phyloP scores from a whole-genome alignment of 208 protist species.

The Acanthamoeba sp. region DNA sequence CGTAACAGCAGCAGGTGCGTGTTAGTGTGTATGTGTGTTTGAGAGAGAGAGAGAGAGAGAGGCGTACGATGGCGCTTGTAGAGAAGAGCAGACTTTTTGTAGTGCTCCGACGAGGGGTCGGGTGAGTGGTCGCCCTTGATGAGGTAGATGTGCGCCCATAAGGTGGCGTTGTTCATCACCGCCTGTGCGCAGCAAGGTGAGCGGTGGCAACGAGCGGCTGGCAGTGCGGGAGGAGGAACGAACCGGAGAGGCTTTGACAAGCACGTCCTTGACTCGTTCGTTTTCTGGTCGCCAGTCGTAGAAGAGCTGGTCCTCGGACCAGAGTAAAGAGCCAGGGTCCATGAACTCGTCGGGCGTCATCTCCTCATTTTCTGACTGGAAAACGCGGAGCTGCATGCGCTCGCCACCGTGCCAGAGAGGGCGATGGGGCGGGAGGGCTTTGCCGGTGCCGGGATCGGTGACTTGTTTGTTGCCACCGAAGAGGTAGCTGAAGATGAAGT shows the following conservation, averaged over 20 bases:
- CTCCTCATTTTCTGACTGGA: constrained; percentile 10
- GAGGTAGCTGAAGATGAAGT: constrained; percentile 22
- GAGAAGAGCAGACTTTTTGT: constrained; percentile 20
- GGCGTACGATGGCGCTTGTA: constrained; percentile 75
- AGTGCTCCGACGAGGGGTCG: not conserved
- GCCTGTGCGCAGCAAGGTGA: not conserved
- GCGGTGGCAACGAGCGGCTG: not conserved
- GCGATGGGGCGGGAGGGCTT: constrained; percentile 32
- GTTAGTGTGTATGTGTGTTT: not conserved
- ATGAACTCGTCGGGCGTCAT: not conserved
- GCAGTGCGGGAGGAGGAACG: not conserved
- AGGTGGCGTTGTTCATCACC: constrained; percentile 79
- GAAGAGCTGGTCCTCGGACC: not conserved
- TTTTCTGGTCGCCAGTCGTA: constrained; percentile 22
- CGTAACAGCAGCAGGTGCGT: too few species aligned
- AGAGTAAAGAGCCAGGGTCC: not conserved
- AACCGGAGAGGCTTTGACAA: not conserved
- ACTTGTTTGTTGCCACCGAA: not conserved
- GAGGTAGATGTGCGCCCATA: constrained; percentile 82
- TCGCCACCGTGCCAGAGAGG: constrained; percentile 17
- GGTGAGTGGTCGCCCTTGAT: constrained; percentile 46
- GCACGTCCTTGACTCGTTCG: not conserved
- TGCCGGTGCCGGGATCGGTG: not conserved
- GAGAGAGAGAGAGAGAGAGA: constrained; percentile 37
- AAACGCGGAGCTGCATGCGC: not conserved